Base-by-base conservation (phyloP, 148 eudicot species). In the Rhododendron henanense region DNA sequence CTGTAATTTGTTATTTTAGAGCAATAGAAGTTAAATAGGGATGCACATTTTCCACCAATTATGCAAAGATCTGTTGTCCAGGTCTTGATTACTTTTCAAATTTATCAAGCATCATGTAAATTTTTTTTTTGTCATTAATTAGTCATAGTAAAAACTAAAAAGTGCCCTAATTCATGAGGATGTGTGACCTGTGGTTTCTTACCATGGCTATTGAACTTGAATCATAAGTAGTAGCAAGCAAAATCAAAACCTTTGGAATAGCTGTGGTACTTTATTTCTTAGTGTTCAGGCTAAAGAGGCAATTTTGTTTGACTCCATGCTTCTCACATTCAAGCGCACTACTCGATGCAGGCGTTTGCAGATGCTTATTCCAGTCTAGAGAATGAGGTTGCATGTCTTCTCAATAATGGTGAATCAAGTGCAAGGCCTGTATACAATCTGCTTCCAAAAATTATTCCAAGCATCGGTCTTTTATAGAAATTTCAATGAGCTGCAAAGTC, bases 281-380 rank as follows among this genome's bases (percentile, higher is more conserved):
- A 37, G 63, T 3, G 19, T 37, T 81, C 84, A 18, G 55, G 69
- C 84, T 57, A 55, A 55, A 37, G 84, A 81, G 31, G 51, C 71
- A 33, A 57, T 81, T 35, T 45, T 23, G 10, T 33, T 85, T 18
- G 28, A 35, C 71, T 35, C 18, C 71, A 69, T 50, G 23, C 28
- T 45, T 51, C 59, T 83, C 59, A 48, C 79, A 78, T 69, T 6
- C 77, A n/a, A 77, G 67, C 19, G n/a, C 45, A 25, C 83, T 87
- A n/a, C 35, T 41, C 80, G 48, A 51, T 90, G 86, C 91, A 94
- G 99, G 98, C 99, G 69, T 97, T 97, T 94, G 98, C 99, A 45
- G 99, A 97, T 93, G 99, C 99, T 76, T 93, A 97, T 89, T 84
- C 94, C 88, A 88, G 87, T 77, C 86, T 95, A 84, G 96, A 93